Evolutionary conservation across 805 yeast species (phyloP), one percentile per base, ranked within the genome.

Genomic region (Wickerhamomyces hampshirensis): DNA sequence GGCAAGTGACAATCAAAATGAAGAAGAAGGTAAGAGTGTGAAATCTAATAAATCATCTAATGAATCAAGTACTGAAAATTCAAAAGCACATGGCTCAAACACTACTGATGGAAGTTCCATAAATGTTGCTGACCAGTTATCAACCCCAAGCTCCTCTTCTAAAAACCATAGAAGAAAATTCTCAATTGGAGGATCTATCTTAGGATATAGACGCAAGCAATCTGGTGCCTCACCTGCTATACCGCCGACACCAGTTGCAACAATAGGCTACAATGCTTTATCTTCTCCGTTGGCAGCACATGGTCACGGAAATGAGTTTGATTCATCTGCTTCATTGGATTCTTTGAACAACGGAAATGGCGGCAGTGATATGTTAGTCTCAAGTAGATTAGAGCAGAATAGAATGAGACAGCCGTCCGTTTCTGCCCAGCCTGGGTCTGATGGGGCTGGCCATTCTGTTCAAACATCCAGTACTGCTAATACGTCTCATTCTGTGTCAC

Each of bases 91-190:
- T 5, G 18, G 30, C n/a, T 42, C 42, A n/a, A 44, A 40, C 18
- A 34, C 23, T 28, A 28, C 26, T 18, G 28, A 35, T 19, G 44
- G 48, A 3, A 9, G 40, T 3, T 48, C 41, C 12, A 54, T 49
- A 5, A 42, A 43, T 13, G 43, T 46, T 23, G 41, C 40, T 18
- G 56, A 44, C 10, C 39, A 48, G 23, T 23, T 28, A 7, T 43
- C 49, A 32, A 52, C 44, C 18, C 61, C 48, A 45, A 30, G 41
- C 9, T 37, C 58, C 33, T 26, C 43, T 7, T 17, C 53, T 33
- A 65, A 68, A 35, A 60, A 67, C 11, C 84, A 77, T 49, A 67
- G 81, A 50, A 62, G 84, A 35, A 78, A 76, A 53, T 79, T 79
- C 49, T 77, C 83, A 2, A 65, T 79, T 44, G 84, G 84, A 10